Evolutionary conservation across 73 alveolate species (phyloP), one percentile per base, ranked within the genome.

Genomic region (Symbiodinium natans): DNA sequence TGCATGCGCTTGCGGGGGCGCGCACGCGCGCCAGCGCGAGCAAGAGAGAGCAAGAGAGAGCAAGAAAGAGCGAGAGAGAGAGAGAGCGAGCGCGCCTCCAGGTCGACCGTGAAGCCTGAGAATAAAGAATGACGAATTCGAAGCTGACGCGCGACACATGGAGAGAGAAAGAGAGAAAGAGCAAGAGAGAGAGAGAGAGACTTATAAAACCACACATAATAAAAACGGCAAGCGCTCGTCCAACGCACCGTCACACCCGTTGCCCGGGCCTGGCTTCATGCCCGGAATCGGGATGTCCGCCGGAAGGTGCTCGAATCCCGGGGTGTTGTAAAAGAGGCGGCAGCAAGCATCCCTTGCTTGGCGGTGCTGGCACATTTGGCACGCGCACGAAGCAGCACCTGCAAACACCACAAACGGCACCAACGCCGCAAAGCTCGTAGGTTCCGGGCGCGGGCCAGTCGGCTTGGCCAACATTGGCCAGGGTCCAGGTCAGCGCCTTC

Each of bases 321-420:
- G 94, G 19, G 94, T 87, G 94, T 87, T 87, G 94, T 87, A 87
- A 85, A 87, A 87, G 85, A 87, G 94, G 41, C 41, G 59, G 94
- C 94, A 87, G 43, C 71, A 38, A 25, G 94, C 73, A 31, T 87
- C 94, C 73, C 92, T 83, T 11, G 23, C 13, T 46, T 46, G 13
- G 59, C 59, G 59, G 59, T n/a, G n/a, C n/a, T n/a, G n/a, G n/a
- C n/a, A n/a, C n/a, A n/a, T n/a, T n/a, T n/a, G n/a, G n/a, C n/a
- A n/a, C n/a, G n/a, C n/a, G n/a, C n/a, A n/a, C n/a, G n/a, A n/a
- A n/a, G n/a, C n/a, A n/a, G n/a, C n/a, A n/a, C n/a, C n/a, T n/a
- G n/a, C n/a, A n/a, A n/a, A n/a, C n/a, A n/a, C n/a, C n/a, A n/a
- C n/a, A n/a, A n/a, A n/a, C n/a, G n/a, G n/a, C n/a, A n/a, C n/a